Base-by-base conservation (phyloP, 257 asterid species). In the Striga asiatica region DNA sequence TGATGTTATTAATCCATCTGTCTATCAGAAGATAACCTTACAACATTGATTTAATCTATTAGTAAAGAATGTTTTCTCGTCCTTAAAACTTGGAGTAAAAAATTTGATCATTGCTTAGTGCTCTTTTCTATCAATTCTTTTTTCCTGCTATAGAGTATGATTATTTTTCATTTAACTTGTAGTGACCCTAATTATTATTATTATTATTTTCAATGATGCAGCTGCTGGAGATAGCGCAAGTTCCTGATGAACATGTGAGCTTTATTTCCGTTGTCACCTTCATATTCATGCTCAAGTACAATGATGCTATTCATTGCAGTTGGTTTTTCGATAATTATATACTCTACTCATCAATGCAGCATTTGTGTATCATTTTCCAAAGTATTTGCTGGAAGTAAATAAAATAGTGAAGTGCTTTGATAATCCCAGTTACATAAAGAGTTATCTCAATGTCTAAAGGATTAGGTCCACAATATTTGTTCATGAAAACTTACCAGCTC, bases 161-260 rank as follows among this genome's bases (percentile, higher is more conserved):
- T 57, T 45, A 29, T 38, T 38, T 60, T 48, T 55, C 20, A 19
- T 47, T 18, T 56, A 57, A 53, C 49, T 46, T 49, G 50, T 29
- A 27, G 46, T 58, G 56, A 68, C 60, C 8, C n/a, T 50, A 46
- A 51, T 52, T 48, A 48, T 34, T 48, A 47, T 66, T 24, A n/a
- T n/a, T n/a, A n/a, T n/a, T n/a, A n/a, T 54, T 46, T n/a, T 65
- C 41, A 65, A 31, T 77, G 71, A 29, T 81, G 70, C 95, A 92
- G 99, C 94, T 92, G 37, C 83, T 92, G 76, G 97, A 92, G 75
- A 88, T 92, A 42, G 99, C 99, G 18, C 99, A 92, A 78, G 99
- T 92, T 57, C 73, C 99, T 51, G 97, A 92, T 68, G 83, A 79
- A 79, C 85, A 88, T 62, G 99, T 92, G 71, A 79, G 94, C 29